These are phyloP conservation scores for Senecio squalidus DNA, from an alignment of 140 eudicot genomes.

Conservation along the genomic window DNA sequence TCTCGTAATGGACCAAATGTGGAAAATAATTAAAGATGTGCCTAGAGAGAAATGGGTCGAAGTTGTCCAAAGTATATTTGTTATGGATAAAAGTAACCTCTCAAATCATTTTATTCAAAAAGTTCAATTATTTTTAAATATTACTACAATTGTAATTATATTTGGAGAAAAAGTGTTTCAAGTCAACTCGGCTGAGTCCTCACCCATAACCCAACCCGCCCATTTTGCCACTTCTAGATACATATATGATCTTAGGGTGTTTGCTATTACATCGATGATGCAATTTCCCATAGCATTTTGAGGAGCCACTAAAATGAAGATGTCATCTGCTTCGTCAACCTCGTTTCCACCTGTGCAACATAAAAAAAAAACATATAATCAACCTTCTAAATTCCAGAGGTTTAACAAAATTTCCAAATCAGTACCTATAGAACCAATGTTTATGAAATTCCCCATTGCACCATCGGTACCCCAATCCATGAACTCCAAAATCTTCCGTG, in stretches of 20 bases:
- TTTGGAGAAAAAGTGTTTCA: background rate
- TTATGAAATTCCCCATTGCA: constrained; percentile 82
- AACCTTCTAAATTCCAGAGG: background rate
- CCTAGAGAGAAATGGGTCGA: background rate
- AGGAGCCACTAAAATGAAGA: constrained; percentile 96
- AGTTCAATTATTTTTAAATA: too few species aligned
- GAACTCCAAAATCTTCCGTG: constrained; percentile 78
- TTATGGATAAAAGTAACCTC: background rate
- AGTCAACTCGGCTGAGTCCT: background rate
- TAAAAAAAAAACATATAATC: background rate
- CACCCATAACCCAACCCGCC: background rate
- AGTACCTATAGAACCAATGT: constrained; percentile 85
- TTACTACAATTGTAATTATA: background rate
- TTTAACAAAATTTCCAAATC: background rate
- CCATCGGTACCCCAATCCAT: constrained; percentile 99
- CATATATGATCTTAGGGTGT: background rate
- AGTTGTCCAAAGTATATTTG: background rate
- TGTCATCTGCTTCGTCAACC: constrained; percentile 87
- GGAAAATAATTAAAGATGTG: too few species aligned
- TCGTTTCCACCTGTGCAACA: constrained; percentile 66
- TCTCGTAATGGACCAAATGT: too few species aligned
- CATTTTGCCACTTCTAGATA: background rate
- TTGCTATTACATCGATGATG: constrained; percentile 84
- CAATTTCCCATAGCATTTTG: constrained; percentile 99
- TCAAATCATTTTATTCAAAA: too few species aligned